Evolutionary conservation across 371 early-diverging fungal species (phyloP), one percentile per base, ranked within the genome.

Genomic region (Nematocida sp.): DNA sequence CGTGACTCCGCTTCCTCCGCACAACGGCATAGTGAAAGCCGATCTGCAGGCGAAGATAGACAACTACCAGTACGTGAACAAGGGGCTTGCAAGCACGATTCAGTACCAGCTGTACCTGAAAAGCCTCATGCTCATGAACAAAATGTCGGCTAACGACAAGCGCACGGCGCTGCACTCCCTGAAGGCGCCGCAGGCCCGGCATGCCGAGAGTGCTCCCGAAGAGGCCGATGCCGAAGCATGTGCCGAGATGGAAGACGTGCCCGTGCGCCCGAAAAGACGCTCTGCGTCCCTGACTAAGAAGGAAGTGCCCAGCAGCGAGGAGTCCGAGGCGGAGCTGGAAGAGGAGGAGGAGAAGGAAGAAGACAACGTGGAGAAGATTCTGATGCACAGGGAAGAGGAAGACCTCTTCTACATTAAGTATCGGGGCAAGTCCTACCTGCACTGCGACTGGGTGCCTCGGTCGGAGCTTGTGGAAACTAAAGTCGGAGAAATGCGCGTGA

Each of bases 371-470:
- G 84, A 83, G 52, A 81, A 80, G 51, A 65, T 83, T 25, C 53
- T 83, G 21, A 53, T 75, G 19, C 76, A 80, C 51, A 64, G 78
- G 48, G 40, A 65, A 52, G 77, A 70, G 43, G 64, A 75, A 13
- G 76, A 81, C 32, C 64, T 25, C 29, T 84, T 54, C 54, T 77
- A 77, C 29, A 78, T 84, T 13, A 84, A 84, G 58, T 78, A 79
- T 43, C 57, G 79, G 55, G 55, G 79, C 37, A 74, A 67, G 50
- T 76, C 76, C 38, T 91, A 88, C 79, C 84, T 86, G 52, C 91
- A 91, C 77, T 86, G 88, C 1, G 90, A 90, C 63, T 91, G 92
- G 91, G 86, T 92, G 0, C 84, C 86, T 11, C 75, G 86, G 46
- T 78, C 83, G 25, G 83, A 80, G 31, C 86, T 91, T 43, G 87